These are phyloP conservation scores for Saksenaea oblongispora DNA, from an alignment of 371 early-diverging fungal species.

Conservation along the genomic window DNA sequence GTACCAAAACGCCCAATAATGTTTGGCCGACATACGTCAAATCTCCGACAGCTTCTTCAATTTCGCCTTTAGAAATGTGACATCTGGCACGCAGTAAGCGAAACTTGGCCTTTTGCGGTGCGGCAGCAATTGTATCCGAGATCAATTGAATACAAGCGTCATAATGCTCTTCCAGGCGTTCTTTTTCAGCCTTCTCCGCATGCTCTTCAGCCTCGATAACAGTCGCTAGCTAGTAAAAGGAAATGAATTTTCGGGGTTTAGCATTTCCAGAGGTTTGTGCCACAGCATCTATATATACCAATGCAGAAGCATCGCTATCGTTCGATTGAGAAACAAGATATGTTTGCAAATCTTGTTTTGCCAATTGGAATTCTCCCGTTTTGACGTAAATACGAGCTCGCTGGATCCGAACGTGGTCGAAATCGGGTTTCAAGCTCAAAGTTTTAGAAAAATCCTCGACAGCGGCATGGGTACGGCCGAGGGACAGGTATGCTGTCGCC, in stretches of 20 bases:
- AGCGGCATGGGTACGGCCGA: constrained; percentile 74
- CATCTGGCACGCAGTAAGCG: constrained; percentile 72
- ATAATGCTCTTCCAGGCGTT: constrained; percentile 43
- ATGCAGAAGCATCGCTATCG: constrained; percentile 35
- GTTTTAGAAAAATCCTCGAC: constrained; percentile 79
- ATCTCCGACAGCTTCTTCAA: constrained; percentile 85
- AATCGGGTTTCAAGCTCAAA: constrained; percentile 78
- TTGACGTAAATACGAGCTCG: constrained; percentile 75
- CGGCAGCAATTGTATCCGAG: constrained; percentile 54
- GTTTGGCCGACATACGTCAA: constrained; percentile 44
- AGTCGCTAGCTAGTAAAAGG: constrained; percentile 36
- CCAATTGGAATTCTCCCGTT: constrained; percentile 68
- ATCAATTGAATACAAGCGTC: constrained; percentile 68
- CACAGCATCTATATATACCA: constrained; percentile 21
- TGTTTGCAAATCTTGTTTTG: constrained; percentile 53
- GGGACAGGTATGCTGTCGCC: constrained; percentile 78
- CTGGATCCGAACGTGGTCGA: constrained; percentile 79
- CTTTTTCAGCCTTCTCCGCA: constrained; percentile 39
- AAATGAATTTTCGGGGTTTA: background rate
- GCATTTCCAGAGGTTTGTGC: background rate
- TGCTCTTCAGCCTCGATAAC: constrained; percentile 45
- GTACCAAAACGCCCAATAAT: background rate
- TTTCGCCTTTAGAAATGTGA: constrained; percentile 70
- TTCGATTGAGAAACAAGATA: constrained; percentile 36
- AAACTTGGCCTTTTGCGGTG: constrained; percentile 60